A percentile compares a stretch with the other conserved stretches of the same genome.
Conservation (phyloP, 495 filamentous ascomycete genomes). For the Pseudotulostoma volvatum region DNA sequence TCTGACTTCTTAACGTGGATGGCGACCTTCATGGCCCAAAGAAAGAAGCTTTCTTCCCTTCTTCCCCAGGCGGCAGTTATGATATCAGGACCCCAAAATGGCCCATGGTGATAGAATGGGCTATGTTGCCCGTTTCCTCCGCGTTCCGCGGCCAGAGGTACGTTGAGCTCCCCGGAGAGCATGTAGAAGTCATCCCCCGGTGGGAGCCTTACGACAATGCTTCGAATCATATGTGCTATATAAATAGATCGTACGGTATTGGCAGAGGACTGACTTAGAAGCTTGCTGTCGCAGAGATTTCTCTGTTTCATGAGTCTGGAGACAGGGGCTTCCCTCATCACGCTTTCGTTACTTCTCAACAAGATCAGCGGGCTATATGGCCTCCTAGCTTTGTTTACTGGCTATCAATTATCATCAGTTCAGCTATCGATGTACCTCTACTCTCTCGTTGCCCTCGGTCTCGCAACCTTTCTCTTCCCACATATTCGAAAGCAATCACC, state of each 20-base stretch:
- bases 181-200: too few relatives aligned
- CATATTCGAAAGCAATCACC: constrained; percentile 54
- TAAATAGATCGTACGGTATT: too few relatives aligned
- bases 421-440: constrained; percentile 75
- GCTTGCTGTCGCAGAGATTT: constrained; percentile 57
- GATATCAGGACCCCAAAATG: too few relatives aligned
- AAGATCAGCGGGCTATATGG: constrained; percentile 80
- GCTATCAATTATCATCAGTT: constrained; percentile 45
- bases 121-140: constrained; percentile 25
- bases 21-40: too few relatives aligned
- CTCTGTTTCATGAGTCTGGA: constrained; percentile 72
- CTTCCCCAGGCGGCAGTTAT: too few relatives aligned
- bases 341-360: constrained; percentile 66
- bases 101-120: too few relatives aligned
- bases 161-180: too few relatives aligned
- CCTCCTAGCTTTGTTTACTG: constrained; percentile 70
- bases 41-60: too few relatives aligned
- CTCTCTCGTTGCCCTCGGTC: constrained; percentile 48
- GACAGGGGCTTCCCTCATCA: constrained; percentile 67
- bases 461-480: constrained; percentile 45
- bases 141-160: constrained; percentile 44
- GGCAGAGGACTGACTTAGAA: too few relatives aligned
- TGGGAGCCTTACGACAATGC: too few relatives aligned
- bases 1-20: too few relatives aligned
- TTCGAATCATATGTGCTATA: too few relatives aligned